Conservation (phyloP, 1,284 basidiomycete species). For the Coriolopsis trogii region DNA sequence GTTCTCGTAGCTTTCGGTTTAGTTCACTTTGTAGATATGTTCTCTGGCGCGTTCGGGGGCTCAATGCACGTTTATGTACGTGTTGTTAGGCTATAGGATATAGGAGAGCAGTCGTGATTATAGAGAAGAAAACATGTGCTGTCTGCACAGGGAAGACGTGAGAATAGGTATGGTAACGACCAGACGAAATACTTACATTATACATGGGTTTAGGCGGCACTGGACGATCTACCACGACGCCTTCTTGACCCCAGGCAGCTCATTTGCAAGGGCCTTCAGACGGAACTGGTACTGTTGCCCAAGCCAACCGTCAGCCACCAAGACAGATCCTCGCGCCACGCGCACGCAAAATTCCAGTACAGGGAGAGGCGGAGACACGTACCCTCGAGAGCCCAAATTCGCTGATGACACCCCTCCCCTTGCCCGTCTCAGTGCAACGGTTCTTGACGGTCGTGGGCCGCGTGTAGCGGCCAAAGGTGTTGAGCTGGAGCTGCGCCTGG, state of each 20-base stretch:
- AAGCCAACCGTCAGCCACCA: not conserved
- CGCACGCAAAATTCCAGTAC: too few relatives aligned
- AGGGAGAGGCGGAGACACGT: too few relatives aligned
- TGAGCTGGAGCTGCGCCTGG: constrained; percentile 95
- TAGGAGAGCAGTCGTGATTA: too few relatives aligned
- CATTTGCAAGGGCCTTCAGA: constrained; percentile 75
- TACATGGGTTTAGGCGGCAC: not conserved
- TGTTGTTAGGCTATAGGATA: not conserved
- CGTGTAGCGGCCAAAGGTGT: constrained; percentile 83
- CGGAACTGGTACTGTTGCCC: constrained; percentile 83
- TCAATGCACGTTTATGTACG: not conserved
- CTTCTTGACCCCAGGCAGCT: constrained; percentile 87
- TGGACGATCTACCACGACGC: constrained; percentile 76
- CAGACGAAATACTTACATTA: not conserved
- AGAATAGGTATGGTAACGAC: not conserved
- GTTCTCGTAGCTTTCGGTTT: constrained; percentile 9
- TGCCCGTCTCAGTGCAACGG: constrained; percentile 83
- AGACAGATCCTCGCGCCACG: too few relatives aligned
- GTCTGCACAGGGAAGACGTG: not conserved
- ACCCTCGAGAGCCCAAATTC: constrained; percentile 91
- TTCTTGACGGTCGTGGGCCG: constrained; percentile 87
- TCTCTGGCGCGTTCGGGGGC: not conserved
- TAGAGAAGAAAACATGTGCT: too few relatives aligned
- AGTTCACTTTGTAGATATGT: constrained; percentile 1
- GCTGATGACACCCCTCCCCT: constrained; percentile 84